Evolutionary conservation across 2,329 filamentous ascomycete species (phyloP).

Genomic region (Lachnellula occidentalis): DNA sequence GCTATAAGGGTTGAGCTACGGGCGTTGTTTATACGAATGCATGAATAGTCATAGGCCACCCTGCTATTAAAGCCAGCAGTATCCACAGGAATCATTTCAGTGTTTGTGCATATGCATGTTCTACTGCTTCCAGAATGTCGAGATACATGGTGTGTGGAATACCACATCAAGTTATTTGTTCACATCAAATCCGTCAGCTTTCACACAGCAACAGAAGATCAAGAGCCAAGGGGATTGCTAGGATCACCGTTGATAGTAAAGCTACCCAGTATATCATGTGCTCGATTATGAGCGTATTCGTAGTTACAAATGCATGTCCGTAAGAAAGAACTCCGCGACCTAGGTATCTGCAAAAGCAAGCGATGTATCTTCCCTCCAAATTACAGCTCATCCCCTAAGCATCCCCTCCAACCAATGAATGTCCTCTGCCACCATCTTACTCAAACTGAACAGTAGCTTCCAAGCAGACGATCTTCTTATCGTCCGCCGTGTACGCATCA

Average conservation of each 20-base stretch:
- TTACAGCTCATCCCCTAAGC: not conserved
- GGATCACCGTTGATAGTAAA: not conserved
- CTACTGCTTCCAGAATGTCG: too few relatives aligned
- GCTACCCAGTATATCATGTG: not conserved
- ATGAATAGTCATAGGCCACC: not conserved
- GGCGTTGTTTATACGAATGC: constrained; percentile 1
- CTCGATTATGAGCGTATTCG: not conserved
- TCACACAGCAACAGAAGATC: too few relatives aligned
- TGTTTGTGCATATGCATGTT: too few relatives aligned
- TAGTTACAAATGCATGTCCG: constrained; percentile 15
- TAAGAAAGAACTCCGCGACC: constrained; percentile 16
- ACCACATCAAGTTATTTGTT: too few relatives aligned
- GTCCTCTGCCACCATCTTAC: not conserved
- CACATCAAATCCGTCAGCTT: too few relatives aligned
- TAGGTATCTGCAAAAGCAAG: constrained; percentile 20
- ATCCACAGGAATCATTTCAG: too few relatives aligned
- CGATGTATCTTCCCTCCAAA: constrained; percentile 9
- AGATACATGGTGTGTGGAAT: too few relatives aligned
- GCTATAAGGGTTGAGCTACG: not conserved
- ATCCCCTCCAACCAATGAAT: not conserved
- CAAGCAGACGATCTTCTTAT: constrained; percentile 78
- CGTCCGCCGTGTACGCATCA: constrained; percentile 72
- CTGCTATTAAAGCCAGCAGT: not conserved
- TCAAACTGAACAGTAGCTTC: constrained; percentile 64
- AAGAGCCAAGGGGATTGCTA: not conserved